These are phyloP conservation scores for Plantago elongata DNA, from an alignment of 257 asterid species.

Conservation along the genomic window DNA sequence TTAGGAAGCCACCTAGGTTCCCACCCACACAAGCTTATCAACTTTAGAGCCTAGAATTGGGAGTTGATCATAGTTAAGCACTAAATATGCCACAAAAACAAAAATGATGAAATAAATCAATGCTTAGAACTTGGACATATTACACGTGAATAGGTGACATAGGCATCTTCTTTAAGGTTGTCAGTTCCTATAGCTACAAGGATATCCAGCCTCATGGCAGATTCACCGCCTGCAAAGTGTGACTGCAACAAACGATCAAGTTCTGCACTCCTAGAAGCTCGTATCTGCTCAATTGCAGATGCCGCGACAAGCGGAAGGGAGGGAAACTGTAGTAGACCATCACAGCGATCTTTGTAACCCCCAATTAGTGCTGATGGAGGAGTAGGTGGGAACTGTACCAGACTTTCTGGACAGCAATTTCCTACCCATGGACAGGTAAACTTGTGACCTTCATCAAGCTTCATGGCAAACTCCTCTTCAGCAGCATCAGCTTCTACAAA, in stretches of 20 bases:
- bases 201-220: constrained; percentile 63
- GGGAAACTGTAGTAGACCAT: constrained; percentile 92
- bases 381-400: constrained; percentile 98
- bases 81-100: constrained; percentile 4
- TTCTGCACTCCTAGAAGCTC: constrained; percentile 65
- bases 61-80: constrained; percentile 11
- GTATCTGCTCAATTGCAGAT: constrained; percentile 77
- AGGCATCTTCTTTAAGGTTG: constrained; percentile 62
- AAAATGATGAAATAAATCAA: constrained; percentile 8
- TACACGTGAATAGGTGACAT: constrained; percentile 76
- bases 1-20: constrained; percentile 99
- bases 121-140: constrained; percentile 20
- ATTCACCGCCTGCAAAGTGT: constrained; percentile 63
- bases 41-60: constrained; percentile 75
- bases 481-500: constrained; percentile 56
- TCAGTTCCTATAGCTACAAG: constrained; percentile 43
- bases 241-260: constrained; percentile 82
- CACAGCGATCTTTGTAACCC: constrained; percentile 97
- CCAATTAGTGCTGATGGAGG: constrained; percentile 97
- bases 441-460: constrained; percentile 82
- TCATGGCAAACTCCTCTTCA: constrained; percentile 69
- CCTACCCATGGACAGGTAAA: constrained; percentile 86
- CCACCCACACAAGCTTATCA: constrained; percentile 99
- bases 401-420: constrained; percentile 89
- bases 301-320: constrained; percentile 84